Conservation (phyloP, 2,329 filamentous ascomycete genomes). For the Trichoderma citrinoviride region DNA sequence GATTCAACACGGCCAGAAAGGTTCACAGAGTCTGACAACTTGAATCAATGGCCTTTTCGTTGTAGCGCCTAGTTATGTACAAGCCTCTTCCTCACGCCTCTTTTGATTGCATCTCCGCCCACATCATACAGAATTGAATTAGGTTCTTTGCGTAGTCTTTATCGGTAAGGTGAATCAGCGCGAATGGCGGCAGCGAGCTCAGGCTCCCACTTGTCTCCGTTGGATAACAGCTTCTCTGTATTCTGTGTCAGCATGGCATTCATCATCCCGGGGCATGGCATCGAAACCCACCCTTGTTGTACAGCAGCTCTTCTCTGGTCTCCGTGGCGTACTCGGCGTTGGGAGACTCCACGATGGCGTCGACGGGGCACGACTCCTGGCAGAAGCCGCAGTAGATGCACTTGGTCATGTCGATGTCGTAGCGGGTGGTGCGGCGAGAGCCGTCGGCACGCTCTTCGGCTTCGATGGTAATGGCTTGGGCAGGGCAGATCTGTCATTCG, state of each 20-base stretch:
- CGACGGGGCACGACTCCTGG: constrained; percentile 97
- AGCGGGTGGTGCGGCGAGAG: constrained; percentile 89
- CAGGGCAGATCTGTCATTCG: constrained; percentile 72
- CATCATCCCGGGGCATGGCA: background rate
- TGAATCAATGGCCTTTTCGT: constrained; percentile 6
- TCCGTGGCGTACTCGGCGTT: constrained; percentile 63
- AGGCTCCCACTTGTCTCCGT: constrained; percentile 97
- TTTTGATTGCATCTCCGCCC: background rate
- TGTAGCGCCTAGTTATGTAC: constrained; percentile 22
- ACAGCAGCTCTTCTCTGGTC: constrained; percentile 86
- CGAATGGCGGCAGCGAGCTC: constrained; percentile 89
- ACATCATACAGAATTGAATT: constrained; percentile 22
- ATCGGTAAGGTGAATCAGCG: constrained; percentile 90
- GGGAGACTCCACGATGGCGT: constrained; percentile 72
- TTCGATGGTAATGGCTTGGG: constrained; percentile 98
- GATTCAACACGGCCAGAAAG: no score
- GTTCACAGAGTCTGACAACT: background rate
- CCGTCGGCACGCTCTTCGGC: constrained; percentile 97
- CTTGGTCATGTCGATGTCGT: constrained; percentile 99
- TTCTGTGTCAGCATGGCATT: background rate
- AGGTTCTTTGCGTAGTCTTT: constrained; percentile 33
- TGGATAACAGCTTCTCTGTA: constrained; percentile 76
- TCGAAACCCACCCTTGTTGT: constrained; percentile 72
- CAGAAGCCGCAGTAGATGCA: constrained; percentile 99
- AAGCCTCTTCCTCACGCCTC: constrained; percentile 14